These are phyloP conservation scores for Mycena galopus DNA, from an alignment of 768 basidiomycete genomes.

Conservation along the genomic window DNA sequence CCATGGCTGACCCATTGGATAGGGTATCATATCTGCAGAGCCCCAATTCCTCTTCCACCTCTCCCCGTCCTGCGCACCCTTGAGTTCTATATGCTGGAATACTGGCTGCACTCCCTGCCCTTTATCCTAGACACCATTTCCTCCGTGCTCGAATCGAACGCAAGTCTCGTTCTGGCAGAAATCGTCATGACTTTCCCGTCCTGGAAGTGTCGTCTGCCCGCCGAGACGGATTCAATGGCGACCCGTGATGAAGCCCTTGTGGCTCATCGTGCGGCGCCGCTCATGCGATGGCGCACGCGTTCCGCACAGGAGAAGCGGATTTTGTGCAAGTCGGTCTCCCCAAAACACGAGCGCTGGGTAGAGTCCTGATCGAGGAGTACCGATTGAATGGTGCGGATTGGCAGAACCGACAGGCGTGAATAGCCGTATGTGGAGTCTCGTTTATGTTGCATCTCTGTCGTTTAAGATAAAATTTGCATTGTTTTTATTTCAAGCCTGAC, in stretches of 20 bases:
- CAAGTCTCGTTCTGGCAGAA: background rate
- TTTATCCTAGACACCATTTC: background rate
- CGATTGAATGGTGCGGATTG: background rate
- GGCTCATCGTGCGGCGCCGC: background rate
- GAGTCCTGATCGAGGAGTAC: background rate
- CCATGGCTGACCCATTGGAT: background rate
- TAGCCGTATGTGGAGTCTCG: no score
- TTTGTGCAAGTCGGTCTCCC: background rate
- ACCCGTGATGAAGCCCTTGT: background rate
- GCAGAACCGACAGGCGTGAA: no score
- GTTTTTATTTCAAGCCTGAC: no score
- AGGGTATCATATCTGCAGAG: background rate
- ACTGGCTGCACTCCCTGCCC: background rate
- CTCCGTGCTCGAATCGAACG: background rate
- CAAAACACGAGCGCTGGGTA: background rate
- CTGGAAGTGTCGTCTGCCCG: background rate
- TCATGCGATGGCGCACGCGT: background rate
- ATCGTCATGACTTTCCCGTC: background rate
- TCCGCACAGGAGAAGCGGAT: background rate
- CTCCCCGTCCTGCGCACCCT: background rate
- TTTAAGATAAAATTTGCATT: no score
- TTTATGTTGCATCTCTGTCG: no score
- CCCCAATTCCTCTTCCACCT: background rate
- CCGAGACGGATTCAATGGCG: background rate
- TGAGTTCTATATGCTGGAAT: background rate